phyloP scores from a whole-genome alignment of 2,329 filamentous ascomycete genomes.

The Gnomoniopsis smithogilvyi region DNA sequence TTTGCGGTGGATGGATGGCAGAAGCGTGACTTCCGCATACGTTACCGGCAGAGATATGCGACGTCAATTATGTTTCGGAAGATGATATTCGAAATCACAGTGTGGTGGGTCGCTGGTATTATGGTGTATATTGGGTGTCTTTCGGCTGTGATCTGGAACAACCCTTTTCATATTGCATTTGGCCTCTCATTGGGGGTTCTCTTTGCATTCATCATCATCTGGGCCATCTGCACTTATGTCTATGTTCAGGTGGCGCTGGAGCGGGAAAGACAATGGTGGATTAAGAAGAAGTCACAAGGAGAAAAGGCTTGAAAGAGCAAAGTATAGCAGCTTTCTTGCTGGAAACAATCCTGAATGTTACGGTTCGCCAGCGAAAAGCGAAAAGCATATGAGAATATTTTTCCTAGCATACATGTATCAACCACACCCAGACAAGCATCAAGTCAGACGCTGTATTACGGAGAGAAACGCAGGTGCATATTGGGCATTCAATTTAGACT shows the following conservation, averaged over 20 bases:
- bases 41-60: slow-evolving; percentile 13
- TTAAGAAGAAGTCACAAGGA: slow-evolving; percentile 3
- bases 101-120: slow-evolving; percentile 14
- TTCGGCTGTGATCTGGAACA: slow-evolving; percentile 13
- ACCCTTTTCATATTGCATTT: slow-evolving; percentile 9
- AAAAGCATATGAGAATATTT: no score
- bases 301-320: slow-evolving; percentile 2
- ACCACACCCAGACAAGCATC: no score
- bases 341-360: no score
- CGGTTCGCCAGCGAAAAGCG: no score
- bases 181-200: slow-evolving; percentile 12
- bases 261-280: slow-evolving; percentile 13
- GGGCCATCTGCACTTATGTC: slow-evolving; percentile 9
- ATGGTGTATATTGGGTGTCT: slow-evolving; percentile 13
- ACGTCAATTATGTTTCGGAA: slow-evolving; percentile 9
- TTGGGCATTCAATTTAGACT: no score
- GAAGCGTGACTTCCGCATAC: slow-evolving; percentile 6
- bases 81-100: slow-evolving; percentile 14
- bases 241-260: slow-evolving; percentile 8
- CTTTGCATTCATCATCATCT: slow-evolving; percentile 8
- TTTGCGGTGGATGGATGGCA: slow-evolving; percentile 15
- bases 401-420: no score
- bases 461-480: no score
- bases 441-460: no score
- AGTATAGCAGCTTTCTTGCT: no score